A percentile compares a stretch with the other conserved stretches of the same genome.
phyloP scores from a whole-genome alignment of 306 rosid species.

The Cajanus cajan region DNA sequence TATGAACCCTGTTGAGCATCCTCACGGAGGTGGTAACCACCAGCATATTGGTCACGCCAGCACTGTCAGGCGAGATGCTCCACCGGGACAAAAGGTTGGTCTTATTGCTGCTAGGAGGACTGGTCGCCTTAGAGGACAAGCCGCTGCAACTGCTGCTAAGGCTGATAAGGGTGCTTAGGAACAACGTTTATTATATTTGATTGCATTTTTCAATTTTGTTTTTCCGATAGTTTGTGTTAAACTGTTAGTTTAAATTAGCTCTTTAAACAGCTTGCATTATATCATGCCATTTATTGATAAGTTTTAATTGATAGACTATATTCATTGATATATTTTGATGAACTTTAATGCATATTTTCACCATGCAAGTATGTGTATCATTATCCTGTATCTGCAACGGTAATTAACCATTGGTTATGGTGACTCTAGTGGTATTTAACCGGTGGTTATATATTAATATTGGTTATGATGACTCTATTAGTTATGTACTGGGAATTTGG shows the following conservation, averaged over 20 bases:
- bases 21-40: slow-evolving; percentile 55
- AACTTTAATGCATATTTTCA: too few species aligned
- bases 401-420: not conserved
- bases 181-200: not conserved
- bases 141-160: slow-evolving; percentile 45
- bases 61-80: slow-evolving; percentile 50
- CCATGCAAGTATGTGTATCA: not conserved
- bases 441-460: too few species aligned
- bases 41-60: slow-evolving; percentile 54
- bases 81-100: slow-evolving; percentile 53
- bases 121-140: slow-evolving; percentile 52
- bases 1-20: slow-evolving; percentile 58
- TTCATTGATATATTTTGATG: not conserved
- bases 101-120: slow-evolving; percentile 54
- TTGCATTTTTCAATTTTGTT: slow-evolving; percentile 14
- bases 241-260: not conserved
- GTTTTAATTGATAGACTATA: not conserved
- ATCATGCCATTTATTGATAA: not conserved
- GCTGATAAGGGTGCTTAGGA: slow-evolving; percentile 32
- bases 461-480: too few species aligned
- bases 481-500: too few species aligned
- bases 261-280: too few species aligned
- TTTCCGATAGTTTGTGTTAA: not conserved
- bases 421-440: too few species aligned
- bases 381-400: not conserved